Evolutionary conservation across 352 stramenopile genomes (phyloP), one percentile per base, ranked within the genome.

Genomic region (Plasmopara viticola): DNA sequence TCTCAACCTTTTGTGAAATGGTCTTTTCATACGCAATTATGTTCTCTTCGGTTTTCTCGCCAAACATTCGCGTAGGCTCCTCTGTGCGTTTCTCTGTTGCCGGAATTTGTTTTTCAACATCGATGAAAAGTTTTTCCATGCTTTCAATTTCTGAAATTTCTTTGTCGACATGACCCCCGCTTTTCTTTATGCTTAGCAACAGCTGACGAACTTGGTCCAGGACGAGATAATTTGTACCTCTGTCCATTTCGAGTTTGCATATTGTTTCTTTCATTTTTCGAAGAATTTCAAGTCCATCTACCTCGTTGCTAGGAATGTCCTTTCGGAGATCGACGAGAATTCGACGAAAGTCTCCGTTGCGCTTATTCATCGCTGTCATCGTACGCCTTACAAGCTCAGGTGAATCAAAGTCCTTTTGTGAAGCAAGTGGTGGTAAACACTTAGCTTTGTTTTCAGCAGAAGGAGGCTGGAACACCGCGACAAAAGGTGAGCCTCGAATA

Each of bases 401-500:
- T 15, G 78, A 90, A 33, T 90, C 75, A 15, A 94, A 65, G 50
- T 91, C 80, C 39, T 90, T 90, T 38, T 88, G 77, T 6, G 54
- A 66, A 3, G 62, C 68, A 43, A 89, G 65, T 10, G 79, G 72
- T 4, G 83, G 83, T 53, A 93, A 70, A 33, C 74, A 90, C 51
- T 86, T 87, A 4, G 71, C 60, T 20, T 83, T 84, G 53, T 87
- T 89, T n/a, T 89, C 74, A 48, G 86, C 76, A 0, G 63, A 83
- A 6, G 58, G 47, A 9, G 59, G 64, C 55, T 81, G 71, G 39
- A 68, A 70, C 12, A 43, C 28, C 15, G 62, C 60, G 10, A 50
- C 67, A 54, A 98, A 98, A 3, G 95, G 94, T 14, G 90, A 98
- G 2, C 95, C 95, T 14, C 94, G 88, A 45, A 99, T 90, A 2